A percentile compares a stretch with the other conserved stretches of the same genome.
Conservation (phyloP, 2,329 filamentous ascomycete species). For the Amauroascus verrucosus region DNA sequence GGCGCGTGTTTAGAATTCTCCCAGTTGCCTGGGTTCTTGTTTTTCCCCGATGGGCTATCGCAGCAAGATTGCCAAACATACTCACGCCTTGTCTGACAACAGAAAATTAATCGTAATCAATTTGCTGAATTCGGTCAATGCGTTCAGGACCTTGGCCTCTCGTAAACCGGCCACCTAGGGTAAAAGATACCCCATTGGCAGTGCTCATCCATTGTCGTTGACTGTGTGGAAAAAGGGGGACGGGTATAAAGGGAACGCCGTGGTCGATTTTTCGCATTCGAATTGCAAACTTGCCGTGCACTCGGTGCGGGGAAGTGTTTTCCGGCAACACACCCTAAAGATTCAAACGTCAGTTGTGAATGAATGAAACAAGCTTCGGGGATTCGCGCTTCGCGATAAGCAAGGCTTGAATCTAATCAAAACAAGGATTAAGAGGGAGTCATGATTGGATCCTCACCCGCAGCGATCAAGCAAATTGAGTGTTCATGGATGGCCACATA, state of each 20-base stretch:
- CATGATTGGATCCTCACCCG: neutral
- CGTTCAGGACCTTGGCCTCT: neutral
- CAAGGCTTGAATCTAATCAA: neutral
- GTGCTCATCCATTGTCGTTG: too few species aligned
- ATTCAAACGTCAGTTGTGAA: neutral
- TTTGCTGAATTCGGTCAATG: neutral
- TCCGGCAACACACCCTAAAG: neutral
- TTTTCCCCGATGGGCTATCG: too few species aligned
- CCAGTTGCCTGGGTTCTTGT: slow-evolving; percentile 1
- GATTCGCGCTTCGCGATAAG: neutral
- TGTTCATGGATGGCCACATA: neutral
- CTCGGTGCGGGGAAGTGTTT: neutral
- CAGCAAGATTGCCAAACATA: neutral
- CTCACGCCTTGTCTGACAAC: neutral
- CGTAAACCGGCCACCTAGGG: neutral
- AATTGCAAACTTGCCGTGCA: neutral
- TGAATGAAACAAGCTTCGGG: neutral
- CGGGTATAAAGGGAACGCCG: neutral
- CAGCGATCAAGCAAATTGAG: too few species aligned
- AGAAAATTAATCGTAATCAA: neutral
- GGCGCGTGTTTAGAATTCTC: neutral
- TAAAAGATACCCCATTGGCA: neutral
- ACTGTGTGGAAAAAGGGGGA: neutral
- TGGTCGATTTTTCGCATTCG: neutral
- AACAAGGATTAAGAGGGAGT: neutral